Percentiles rank a stretch among this genome's conserved stretches.
phyloP scores from a whole-genome alignment of 768 basidiomycete genomes.

The Candolleomyces efflorescens region DNA sequence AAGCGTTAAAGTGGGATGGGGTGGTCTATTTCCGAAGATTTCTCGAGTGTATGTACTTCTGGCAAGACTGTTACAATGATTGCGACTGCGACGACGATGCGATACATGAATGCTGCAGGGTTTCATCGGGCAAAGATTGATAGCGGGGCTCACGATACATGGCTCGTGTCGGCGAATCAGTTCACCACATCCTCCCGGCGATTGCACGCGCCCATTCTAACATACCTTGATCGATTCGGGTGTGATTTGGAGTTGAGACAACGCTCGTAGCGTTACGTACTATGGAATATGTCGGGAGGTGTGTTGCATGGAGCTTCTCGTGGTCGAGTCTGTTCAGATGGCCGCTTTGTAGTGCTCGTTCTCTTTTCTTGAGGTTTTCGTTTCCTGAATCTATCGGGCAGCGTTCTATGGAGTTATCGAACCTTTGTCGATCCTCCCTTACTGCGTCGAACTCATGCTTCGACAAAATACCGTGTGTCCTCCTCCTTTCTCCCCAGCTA shows the following conservation, averaged over 20 bases:
- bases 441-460: constrained; percentile 81
- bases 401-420: constrained; percentile 88
- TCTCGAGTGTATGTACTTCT: too few relatives aligned
- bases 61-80: too few relatives aligned
- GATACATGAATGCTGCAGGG: too few relatives aligned
- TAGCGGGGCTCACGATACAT: too few relatives aligned
- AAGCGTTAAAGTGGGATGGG: too few relatives aligned
- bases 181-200: too few relatives aligned
- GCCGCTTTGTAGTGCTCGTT: constrained; percentile 52
- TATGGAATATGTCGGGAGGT: constrained; percentile 72
- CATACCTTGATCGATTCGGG: constrained; percentile 34
- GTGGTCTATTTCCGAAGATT: too few relatives aligned
- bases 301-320: constrained; percentile 67
- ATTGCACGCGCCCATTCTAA: too few relatives aligned
- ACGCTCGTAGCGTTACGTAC: constrained; percentile 82
- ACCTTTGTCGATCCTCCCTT: constrained; percentile 79
- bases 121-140: too few relatives aligned
- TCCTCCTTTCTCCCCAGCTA: not conserved
- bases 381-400: constrained; percentile 11
- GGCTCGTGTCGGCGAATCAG: too few relatives aligned
- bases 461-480: constrained; percentile 68
- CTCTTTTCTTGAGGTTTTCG: not conserved
- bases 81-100: too few relatives aligned
- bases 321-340: constrained; percentile 61
- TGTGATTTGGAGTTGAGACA: constrained; percentile 89